Base-by-base conservation (phyloP, 805 yeast genomes). In the Ogataea haglerorum region DNA sequence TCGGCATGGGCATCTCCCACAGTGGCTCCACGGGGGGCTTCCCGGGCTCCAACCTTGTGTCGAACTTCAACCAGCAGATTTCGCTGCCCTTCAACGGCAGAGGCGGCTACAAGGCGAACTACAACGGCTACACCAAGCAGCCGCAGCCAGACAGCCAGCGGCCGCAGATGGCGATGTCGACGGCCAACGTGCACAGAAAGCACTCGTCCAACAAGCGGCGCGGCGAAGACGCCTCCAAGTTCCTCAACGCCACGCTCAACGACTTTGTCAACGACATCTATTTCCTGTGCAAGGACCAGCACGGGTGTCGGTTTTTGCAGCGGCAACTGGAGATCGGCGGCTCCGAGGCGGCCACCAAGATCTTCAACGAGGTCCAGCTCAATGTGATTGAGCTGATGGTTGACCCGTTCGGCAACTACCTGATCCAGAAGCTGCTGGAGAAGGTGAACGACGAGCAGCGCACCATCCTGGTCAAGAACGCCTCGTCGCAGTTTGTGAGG, bases 321-420 rank as follows among this genome's bases (percentile, higher is more conserved):
- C 78, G 84, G 48, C 95, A 89, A 60, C 70, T 93, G 50, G 95
- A 88, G 52, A 60, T 72, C 33, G 74, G 76, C 9, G 78, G 75
- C 23, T 63, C 68, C n/a, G 66, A 71, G 35, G 86, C 85, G 10
- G 83, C 90, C 7, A 74, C 83, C 22, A 67, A 80, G 57, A 86
- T 93, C 34, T 90, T 88, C 64, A 78, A 78, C 42, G 96, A 93
- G 60, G 85, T 88, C 31, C 76, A 79, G 49, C 67, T 75, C 26
- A 82, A 86, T 52, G 82, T 88, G 42, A 82, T 86, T 39, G 95
- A 88, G 60, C 70, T 93, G 48, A 91, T 93, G 98, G 76, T 76
- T 22, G 96, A 90, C 62, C 96, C 98, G 5, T 93, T 93, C 68
- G 99, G 99, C n/a, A 93, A 93, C 61, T 93, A 93, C 56, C 69